phyloP scores from a whole-genome alignment of 441 rosid genomes.

The Euphorbia corollata region DNA sequence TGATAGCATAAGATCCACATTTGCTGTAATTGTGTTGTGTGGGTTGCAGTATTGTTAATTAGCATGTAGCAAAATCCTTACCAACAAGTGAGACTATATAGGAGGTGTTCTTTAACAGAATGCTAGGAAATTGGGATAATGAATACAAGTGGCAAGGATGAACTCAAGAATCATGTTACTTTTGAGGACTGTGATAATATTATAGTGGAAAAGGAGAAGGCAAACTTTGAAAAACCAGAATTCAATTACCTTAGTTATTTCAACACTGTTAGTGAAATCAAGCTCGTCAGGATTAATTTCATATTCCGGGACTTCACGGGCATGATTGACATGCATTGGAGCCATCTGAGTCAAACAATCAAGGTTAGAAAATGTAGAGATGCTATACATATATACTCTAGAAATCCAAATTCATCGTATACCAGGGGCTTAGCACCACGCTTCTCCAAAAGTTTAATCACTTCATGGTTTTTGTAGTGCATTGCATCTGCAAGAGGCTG shows the following conservation, averaged over 20 bases:
- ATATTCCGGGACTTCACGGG: constrained; percentile 86
- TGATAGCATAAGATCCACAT: no score
- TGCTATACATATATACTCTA: background rate
- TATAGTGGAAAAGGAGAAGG: no score
- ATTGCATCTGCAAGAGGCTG: constrained; percentile 96
- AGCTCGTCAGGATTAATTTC: constrained; percentile 69
- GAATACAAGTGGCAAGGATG: no score
- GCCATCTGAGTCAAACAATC: constrained; percentile 41
- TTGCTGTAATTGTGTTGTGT: no score
- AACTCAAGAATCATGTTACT: no score
- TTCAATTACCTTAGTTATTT: constrained; percentile 69
- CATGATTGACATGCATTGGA: constrained; percentile 84
- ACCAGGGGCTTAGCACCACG: constrained; percentile 77
- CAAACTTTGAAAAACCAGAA: no score
- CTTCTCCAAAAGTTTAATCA: constrained; percentile 64
- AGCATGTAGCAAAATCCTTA: no score
- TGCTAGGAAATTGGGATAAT: no score
- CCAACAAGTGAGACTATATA: no score
- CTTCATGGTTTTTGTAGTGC: constrained; percentile 64
- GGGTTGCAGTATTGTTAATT: no score
- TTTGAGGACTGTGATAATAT: no score
- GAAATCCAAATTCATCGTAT: constrained; percentile 20
- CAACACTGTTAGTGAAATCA: constrained; percentile 70
- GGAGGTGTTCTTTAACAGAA: no score
- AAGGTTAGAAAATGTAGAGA: background rate